Evolutionary conservation across 2,329 filamentous ascomycete genomes (phyloP), one percentile per base, ranked within the genome.

Genomic region (Diaporthe citri): DNA sequence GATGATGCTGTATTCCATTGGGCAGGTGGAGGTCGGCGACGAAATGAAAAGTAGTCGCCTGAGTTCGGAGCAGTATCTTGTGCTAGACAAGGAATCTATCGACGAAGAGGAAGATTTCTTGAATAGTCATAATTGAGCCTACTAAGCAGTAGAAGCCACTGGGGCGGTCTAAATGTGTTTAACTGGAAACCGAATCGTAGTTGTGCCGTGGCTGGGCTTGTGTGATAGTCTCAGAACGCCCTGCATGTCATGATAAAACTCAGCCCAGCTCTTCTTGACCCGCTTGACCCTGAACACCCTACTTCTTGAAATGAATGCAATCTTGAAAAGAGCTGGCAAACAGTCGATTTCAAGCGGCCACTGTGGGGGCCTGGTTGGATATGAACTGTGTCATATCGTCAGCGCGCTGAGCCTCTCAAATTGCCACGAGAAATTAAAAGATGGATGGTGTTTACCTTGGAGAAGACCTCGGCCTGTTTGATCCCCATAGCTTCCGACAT

Each of bases 401-500:
- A 67, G 64, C 34, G 12, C 28, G 12, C 6, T 10, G 17, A 52
- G 22, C 17, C n/a, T 15, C 31, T 17, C 15, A 36, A 5, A n/a
- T n/a, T n/a, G n/a, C n/a, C n/a, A n/a, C n/a, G n/a, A n/a, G n/a
- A n/a, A n/a, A n/a, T n/a, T n/a, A n/a, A n/a, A n/a, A n/a, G n/a
- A n/a, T n/a, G n/a, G n/a, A n/a, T n/a, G n/a, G n/a, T n/a, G n/a
- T n/a, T n/a, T 15, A 77, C 78, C 74, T 76, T 78, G 6, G 79
- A 77, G 52, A 80, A 78, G n/a, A 77, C 74, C 17, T 79, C 78
- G 1, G 79, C 79, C 52, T 79, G 78, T 13, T 77, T 77, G 41
- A 80, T 79, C 0, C 79, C 79, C 78, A 79, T 79, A 4, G 74
- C 76, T 17, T 79, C 78, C 0, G 76, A 75, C 72, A 80, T 79